Evolutionary conservation across 208 protist genomes (phyloP), one percentile per base, ranked within the genome.

Genomic region (Crithidia acanthocephali): DNA sequence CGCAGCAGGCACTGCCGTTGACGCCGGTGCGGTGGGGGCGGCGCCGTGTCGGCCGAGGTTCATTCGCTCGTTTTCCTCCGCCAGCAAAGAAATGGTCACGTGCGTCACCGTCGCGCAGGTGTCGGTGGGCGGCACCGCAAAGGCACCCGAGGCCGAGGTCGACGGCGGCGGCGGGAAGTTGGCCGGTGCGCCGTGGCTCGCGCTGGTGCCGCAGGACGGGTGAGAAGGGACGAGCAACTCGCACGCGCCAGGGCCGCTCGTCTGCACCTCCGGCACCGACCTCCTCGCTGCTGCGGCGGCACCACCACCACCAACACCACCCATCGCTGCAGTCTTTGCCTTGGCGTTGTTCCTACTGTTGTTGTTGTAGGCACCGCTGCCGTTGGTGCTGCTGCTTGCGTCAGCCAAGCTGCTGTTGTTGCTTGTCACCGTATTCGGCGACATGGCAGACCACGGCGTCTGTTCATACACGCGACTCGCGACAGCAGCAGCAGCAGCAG

Each of bases 211-310:
- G 16, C 1, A 28, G 10, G 27, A 42, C 22, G 61, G 47, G 37
- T 56, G 58, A 16, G 63, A 77, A 11, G 72, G 72, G 25, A 71
- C 2, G 25, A 77, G 32, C 25, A 77, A 47, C 30, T 62, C 72
- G 13, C 45, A 59, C 18, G 64, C 57, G 1, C 37, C 57, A 18
- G 22, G 56, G 0, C 72, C 72, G 15, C 57, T 59, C 20, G 64
- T 61, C 64, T 40, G 47, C 33, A 76, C 42, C 52, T 30, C 62
- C n/a, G 10, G 47, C 18, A 48, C 23, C 16, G 8, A 9, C 18
- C 35, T 52, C 15, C 8, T 35, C 13, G 15, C 15, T 18, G 59
- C 25, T 5, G 44, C 15, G 10, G 52, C 27, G 2, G 28, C 33
- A 40, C 8, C 8, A 11, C 11, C 11, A 11, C 8, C 35, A 4